These are phyloP conservation scores for Hyphodiscus sp. DNA, from an alignment of 2,329 filamentous ascomycete species.

Conservation along the genomic window DNA sequence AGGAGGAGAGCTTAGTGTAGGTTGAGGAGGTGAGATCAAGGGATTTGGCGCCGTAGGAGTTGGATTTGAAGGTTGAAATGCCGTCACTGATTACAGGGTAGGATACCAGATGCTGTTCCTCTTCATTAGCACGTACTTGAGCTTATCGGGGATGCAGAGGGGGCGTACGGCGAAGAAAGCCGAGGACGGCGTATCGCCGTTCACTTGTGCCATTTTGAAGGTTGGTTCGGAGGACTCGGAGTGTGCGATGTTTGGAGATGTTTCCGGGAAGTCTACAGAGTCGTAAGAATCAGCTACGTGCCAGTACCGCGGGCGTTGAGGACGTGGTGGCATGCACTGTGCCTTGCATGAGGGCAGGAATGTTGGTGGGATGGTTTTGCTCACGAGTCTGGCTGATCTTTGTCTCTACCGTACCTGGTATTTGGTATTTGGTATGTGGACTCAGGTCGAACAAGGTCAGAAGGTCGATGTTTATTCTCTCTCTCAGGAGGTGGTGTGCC, in stretches of 20 bases:
- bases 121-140: background rate
- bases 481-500: background rate
- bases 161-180: slow-evolving; percentile 43
- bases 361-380: background rate
- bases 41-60: slow-evolving; percentile 78
- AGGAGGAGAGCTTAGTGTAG: slow-evolving; percentile 69
- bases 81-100: slow-evolving; percentile 80
- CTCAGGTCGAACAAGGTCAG: background rate
- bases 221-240: slow-evolving; percentile 10
- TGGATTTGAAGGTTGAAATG: slow-evolving; percentile 70
- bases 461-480: background rate
- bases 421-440: too few relatives aligned
- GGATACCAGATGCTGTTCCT: slow-evolving; percentile 65
- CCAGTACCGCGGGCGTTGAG: background rate
- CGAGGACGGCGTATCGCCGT: slow-evolving; percentile 43
- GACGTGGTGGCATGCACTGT: background rate
- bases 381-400: background rate
- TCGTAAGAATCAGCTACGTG: background rate
- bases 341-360: background rate
- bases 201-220: slow-evolving; percentile 39
- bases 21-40: slow-evolving; percentile 37
- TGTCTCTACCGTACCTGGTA: too few relatives aligned
- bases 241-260: slow-evolving; percentile 12
- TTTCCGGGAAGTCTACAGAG: background rate
- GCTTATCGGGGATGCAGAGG: slow-evolving; percentile 1